Percentiles rank a stretch among this genome's conserved stretches.
These are phyloP conservation scores for Drechslerella coelobrocha DNA, from an alignment of 2,329 filamentous ascomycete genomes.

Conservation along the genomic window DNA sequence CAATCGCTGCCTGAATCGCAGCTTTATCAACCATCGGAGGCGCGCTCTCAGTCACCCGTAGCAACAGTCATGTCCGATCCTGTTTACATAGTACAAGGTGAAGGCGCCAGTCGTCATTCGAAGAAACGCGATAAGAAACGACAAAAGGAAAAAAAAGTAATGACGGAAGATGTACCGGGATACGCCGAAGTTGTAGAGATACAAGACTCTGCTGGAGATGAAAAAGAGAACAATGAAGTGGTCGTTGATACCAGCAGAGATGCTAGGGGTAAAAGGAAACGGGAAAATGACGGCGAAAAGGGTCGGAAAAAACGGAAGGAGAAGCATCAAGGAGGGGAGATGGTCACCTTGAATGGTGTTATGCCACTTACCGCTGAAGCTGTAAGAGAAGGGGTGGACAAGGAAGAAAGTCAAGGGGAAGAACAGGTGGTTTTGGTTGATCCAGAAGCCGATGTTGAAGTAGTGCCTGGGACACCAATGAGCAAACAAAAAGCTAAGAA, in stretches of 20 bases:
- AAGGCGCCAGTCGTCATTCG: not conserved
- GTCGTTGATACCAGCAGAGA: slow-evolving; percentile 2
- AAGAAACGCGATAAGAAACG: slow-evolving; percentile 2
- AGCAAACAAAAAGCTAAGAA: not conserved
- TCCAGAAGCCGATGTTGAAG: not conserved
- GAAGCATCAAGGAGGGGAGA: slow-evolving; percentile 3
- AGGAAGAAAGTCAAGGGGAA: not conserved
- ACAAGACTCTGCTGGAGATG: not conserved
- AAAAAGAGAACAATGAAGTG: not conserved
- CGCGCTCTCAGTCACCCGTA: not conserved
- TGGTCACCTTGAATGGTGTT: not conserved
- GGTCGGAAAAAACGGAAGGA: slow-evolving; percentile 10
- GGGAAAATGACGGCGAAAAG: not conserved
- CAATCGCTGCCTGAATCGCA: not conserved
- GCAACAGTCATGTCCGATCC: not conserved
- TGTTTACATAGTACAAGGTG: not conserved
- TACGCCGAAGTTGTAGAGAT: not conserved
- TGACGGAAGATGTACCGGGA: not conserved
- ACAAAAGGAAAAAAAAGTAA: not conserved
- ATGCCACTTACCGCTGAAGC: not conserved
- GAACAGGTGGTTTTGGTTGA: not conserved
- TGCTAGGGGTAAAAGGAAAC: slow-evolving; percentile 26
- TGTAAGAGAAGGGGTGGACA: not conserved
- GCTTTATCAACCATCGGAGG: not conserved
- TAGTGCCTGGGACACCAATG: not conserved